These are phyloP conservation scores for Cutaneotrichosporon cyanovorans DNA, from an alignment of 1,284 basidiomycete species.

Conservation along the genomic window DNA sequence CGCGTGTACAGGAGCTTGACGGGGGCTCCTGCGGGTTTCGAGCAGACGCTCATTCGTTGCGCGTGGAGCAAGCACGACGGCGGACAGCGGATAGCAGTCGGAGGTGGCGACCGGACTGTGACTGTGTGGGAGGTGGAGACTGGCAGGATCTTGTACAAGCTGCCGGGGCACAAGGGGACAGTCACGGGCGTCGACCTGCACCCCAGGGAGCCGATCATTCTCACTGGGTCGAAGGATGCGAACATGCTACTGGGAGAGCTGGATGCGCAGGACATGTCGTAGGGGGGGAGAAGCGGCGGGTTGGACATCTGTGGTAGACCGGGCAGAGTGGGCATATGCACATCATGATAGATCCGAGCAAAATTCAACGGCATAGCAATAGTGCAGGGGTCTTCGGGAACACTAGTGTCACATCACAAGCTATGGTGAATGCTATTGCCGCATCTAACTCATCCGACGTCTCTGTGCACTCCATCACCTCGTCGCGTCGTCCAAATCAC, in stretches of 20 bases:
- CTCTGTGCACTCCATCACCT: too few relatives aligned
- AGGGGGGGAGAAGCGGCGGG: too few relatives aligned
- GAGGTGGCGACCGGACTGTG: constrained; percentile 54
- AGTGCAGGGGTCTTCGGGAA: too few relatives aligned
- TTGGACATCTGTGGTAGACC: too few relatives aligned
- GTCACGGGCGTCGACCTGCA: constrained; percentile 86
- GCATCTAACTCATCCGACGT: too few relatives aligned
- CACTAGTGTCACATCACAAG: background rate
- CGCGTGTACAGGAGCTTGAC: constrained; percentile 70
- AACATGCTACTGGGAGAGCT: constrained; percentile 85
- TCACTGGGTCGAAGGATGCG: constrained; percentile 79
- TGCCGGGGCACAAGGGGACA: constrained; percentile 89
- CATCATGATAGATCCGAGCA: too few relatives aligned
- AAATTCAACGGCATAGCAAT: too few relatives aligned
- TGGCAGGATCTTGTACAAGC: constrained; percentile 75
- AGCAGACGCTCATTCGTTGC: constrained; percentile 67
- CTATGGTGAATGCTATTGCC: too few relatives aligned
- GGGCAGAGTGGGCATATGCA: too few relatives aligned
- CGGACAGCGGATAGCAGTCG: constrained; percentile 45
- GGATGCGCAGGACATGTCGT: constrained; percentile 50
- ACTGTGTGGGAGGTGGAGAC: constrained; percentile 91
- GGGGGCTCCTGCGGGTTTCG: constrained; percentile 84
- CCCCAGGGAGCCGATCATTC: constrained; percentile 75
- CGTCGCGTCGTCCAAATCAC: background rate
- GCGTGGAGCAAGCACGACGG: constrained; percentile 55